Percentiles rank a stretch among this genome's conserved stretches.
Conservation (phyloP, 495 filamentous ascomycete genomes). For the Hypoxylon crocopeplum region DNA sequence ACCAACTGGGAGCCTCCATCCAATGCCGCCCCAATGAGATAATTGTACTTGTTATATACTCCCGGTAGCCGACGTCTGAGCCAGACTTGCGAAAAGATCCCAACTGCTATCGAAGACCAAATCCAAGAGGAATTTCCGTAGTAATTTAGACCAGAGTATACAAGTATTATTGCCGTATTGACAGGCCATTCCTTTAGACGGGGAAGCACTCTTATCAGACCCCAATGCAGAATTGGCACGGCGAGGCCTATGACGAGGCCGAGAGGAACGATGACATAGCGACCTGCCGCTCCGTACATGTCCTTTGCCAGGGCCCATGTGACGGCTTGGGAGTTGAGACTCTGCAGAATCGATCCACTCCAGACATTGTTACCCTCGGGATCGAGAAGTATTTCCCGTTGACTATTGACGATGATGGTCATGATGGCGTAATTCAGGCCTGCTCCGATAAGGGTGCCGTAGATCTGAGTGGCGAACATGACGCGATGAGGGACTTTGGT, state of each 20-base stretch:
- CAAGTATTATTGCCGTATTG: conserved; percentile 53
- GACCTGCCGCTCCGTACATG: conserved; percentile 41
- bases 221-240: conserved; percentile 49
- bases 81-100: conserved; percentile 60
- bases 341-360: conserved; percentile 46
- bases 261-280: conserved; percentile 55
- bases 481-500: conserved; percentile 54
- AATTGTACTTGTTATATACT: conserved; percentile 65
- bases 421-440: conserved; percentile 54
- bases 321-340: conserved; percentile 49
- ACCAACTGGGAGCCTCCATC: conserved; percentile 61
- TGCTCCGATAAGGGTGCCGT: conserved; percentile 50
- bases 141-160: conserved; percentile 54
- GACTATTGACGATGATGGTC: conserved; percentile 43
- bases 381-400: conserved; percentile 40
- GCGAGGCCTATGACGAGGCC: conserved; percentile 53
- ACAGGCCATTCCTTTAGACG: conserved; percentile 40
- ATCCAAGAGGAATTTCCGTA: conserved; percentile 54
- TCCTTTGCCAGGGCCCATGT: conserved; percentile 54
- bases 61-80: conserved; percentile 56
- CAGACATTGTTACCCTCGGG: conserved; percentile 46
- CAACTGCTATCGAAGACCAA: conserved; percentile 41
- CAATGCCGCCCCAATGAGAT: conserved; percentile 61
- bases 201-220: conserved; percentile 45
- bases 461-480: conserved; percentile 51